Evolutionary conservation across 116 monocot species (phyloP).

Genomic region (Thalassia testudinum): DNA sequence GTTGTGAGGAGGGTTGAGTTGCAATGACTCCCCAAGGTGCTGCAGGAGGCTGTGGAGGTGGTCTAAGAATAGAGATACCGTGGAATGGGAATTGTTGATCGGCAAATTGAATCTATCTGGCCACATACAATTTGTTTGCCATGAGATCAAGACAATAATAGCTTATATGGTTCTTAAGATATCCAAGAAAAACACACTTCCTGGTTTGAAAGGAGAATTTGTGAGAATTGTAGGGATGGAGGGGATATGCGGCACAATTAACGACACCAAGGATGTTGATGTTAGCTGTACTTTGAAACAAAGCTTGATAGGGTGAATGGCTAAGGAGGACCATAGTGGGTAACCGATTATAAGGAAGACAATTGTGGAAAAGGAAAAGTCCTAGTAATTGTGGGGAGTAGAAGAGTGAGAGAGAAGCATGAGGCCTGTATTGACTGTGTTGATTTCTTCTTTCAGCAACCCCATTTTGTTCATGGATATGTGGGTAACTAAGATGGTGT

Average conservation of each 20-base stretch:
- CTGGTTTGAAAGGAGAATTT: background rate
- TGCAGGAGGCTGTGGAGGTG: background rate
- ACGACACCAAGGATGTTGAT: background rate
- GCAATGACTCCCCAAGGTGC: background rate
- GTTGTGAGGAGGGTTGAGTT: background rate
- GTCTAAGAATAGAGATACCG: background rate
- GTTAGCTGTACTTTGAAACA: background rate
- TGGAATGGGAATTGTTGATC: background rate
- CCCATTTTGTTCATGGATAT: background rate
- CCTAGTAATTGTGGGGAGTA: background rate
- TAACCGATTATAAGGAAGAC: background rate
- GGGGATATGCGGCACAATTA: background rate
- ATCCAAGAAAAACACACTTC: background rate
- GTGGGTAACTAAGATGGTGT: background rate
- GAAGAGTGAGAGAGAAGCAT: background rate
- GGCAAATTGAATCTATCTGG: background rate
- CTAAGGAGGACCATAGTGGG: background rate
- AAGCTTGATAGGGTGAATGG: background rate
- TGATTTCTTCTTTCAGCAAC: background rate
- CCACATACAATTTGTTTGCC: background rate
- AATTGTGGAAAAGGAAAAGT: background rate
- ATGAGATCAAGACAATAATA: background rate
- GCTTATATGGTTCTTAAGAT: background rate
- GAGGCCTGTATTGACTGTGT: background rate
- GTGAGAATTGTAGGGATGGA: background rate